phyloP scores from a whole-genome alignment of 2,329 filamentous ascomycete species.

The Ophiosphaerella korrae region DNA sequence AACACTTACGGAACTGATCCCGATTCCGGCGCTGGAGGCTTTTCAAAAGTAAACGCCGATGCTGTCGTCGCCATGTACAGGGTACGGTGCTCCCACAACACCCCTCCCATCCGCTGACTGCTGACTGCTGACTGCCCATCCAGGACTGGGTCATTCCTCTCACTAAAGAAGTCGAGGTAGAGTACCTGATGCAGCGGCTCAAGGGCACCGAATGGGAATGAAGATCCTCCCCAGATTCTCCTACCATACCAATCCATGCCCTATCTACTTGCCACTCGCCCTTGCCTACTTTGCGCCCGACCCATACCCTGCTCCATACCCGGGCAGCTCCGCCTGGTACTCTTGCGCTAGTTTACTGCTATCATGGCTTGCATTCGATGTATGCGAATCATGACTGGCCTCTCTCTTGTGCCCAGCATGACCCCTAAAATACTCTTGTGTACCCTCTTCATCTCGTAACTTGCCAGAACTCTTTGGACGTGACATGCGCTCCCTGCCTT shows the following conservation, averaged over 20 bases:
- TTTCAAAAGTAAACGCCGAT: constrained; percentile 86
- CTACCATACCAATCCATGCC: too few species aligned
- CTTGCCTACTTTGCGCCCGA: too few species aligned
- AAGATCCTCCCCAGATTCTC: background rate
- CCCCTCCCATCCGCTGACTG: too few species aligned
- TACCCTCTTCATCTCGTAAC: constrained; percentile 6
- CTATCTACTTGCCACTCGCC: too few species aligned
- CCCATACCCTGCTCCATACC: constrained; percentile 27
- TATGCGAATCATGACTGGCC: constrained; percentile 10
- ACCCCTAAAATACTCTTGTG: background rate
- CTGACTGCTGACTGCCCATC: background rate
- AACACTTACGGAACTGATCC: constrained; percentile 94
- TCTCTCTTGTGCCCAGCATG: too few species aligned
- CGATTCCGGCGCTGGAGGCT: constrained; percentile 62
- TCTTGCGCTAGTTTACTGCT: constrained; percentile 28
- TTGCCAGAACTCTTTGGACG: background rate
- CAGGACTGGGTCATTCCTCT: constrained; percentile 88
- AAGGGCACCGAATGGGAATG: constrained; percentile 59
- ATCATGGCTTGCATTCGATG: constrained; percentile 21
- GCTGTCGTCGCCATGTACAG: constrained; percentile 58
- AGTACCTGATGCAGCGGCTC: constrained; percentile 94
- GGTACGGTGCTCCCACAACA: constrained; percentile 13
- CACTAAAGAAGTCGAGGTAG: constrained; percentile 98
- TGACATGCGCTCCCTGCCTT: background rate
- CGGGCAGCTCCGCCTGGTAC: constrained; percentile 29